Percentiles rank a stretch among this genome's conserved stretches.
These are phyloP conservation scores for Coniferiporia weirii DNA, from an alignment of 1,284 basidiomycete genomes.

Conservation along the genomic window DNA sequence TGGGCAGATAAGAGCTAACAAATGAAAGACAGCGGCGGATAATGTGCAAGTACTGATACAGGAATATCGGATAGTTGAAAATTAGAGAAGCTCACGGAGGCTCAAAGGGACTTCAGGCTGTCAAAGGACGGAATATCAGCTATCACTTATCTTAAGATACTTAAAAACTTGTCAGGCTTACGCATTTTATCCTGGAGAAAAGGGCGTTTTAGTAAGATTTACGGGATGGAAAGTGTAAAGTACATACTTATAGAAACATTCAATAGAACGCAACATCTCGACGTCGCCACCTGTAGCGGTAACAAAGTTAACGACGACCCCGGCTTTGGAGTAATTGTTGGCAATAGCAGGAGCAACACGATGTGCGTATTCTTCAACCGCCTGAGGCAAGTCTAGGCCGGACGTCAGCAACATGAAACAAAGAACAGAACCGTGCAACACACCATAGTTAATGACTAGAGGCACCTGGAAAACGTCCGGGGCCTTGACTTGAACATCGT, in stretches of 20 bases:
- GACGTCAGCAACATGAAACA: slow-evolving; percentile 44
- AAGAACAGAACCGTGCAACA: slow-evolving; percentile 17
- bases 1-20: slow-evolving; percentile 30
- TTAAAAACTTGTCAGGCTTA: slow-evolving; percentile 36
- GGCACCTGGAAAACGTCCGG: slow-evolving; percentile 88
- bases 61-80: slow-evolving; percentile 41
- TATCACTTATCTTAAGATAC: neutral
- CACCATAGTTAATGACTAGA: slow-evolving; percentile 89
- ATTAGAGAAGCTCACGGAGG: slow-evolving; percentile 80
- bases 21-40: slow-evolving; percentile 29
- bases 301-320: slow-evolving; percentile 91
- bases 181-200: slow-evolving; percentile 75
- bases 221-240: slow-evolving; percentile 14
- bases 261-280: slow-evolving; percentile 95
- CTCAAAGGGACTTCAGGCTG: slow-evolving; percentile 85
- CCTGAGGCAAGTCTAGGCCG: slow-evolving; percentile 83
- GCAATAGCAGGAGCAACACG: slow-evolving; percentile 81
- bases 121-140: slow-evolving; percentile 21
- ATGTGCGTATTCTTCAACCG: slow-evolving; percentile 93
- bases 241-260: slow-evolving; percentile 89
- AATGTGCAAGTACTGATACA: slow-evolving; percentile 73
- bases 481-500: slow-evolving; percentile 86
- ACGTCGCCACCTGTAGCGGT: slow-evolving; percentile 96
- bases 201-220: slow-evolving; percentile 18
- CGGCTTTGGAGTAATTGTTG: slow-evolving; percentile 73